Conservation (phyloP, 371 early-diverging fungal species). For the Umbelopsis sp. region DNA sequence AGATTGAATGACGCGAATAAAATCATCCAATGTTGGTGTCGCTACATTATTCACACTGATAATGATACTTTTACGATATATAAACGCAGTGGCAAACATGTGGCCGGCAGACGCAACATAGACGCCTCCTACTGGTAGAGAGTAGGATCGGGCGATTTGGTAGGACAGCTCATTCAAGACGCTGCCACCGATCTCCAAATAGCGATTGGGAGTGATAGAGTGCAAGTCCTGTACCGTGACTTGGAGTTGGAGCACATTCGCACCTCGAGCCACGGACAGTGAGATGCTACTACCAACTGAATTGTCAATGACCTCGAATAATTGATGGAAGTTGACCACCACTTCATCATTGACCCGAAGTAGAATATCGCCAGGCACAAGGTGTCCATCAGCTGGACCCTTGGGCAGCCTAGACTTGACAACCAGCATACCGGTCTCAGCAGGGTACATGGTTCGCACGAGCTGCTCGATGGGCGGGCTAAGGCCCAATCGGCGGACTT, state of each 20-base stretch:
- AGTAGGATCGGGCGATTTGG: constrained; percentile 81
- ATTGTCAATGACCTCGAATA: constrained; percentile 72
- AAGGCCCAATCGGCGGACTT: constrained; percentile 62
- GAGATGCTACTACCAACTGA: constrained; percentile 61
- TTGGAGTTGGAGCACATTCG: constrained; percentile 47
- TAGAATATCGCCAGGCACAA: constrained; percentile 79
- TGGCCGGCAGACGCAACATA: constrained; percentile 79
- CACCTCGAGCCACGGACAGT: constrained; percentile 74
- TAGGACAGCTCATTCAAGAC: constrained; percentile 83
- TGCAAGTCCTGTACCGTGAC: constrained; percentile 82
- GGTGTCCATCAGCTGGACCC: constrained; percentile 65
- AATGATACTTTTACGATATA: constrained; percentile 65
- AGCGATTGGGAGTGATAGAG: constrained; percentile 68
- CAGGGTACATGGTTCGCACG: constrained; percentile 56
- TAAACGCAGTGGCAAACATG: constrained; percentile 63
- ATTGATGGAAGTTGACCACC: constrained; percentile 67
- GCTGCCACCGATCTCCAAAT: constrained; percentile 87
- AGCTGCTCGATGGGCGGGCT: constrained; percentile 57
- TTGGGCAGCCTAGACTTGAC: constrained; percentile 69
- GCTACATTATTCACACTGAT: constrained; percentile 68
- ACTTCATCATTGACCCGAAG: constrained; percentile 61
- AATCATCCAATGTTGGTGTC: constrained; percentile 78
- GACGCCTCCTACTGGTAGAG: constrained; percentile 76
- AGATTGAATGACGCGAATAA: constrained; percentile 62
- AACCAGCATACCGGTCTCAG: constrained; percentile 78